Evolutionary conservation across 1,284 basidiomycete species (phyloP).

Genomic region (Malassezia cuniculi): DNA sequence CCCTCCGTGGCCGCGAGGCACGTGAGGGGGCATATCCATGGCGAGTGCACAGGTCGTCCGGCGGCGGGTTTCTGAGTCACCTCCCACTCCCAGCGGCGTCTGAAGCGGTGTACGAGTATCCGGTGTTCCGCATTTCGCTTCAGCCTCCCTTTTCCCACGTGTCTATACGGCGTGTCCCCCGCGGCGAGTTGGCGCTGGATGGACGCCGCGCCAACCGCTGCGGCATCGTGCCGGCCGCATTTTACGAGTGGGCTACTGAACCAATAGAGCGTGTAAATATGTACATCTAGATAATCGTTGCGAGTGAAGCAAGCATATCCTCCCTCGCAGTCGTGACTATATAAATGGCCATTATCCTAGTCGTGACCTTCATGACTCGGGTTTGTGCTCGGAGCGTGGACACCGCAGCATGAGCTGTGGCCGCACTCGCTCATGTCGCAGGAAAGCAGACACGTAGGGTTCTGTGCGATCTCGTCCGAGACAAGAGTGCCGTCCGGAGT

Average conservation of each 20-base stretch:
- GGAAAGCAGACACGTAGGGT: slow-evolving; percentile 32
- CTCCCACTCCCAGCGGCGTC: slow-evolving; percentile 1
- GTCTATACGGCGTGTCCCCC: slow-evolving; percentile 7
- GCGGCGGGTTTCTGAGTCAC: slow-evolving; percentile 3
- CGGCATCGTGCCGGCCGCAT: slow-evolving; percentile 10
- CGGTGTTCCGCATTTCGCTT: slow-evolving; percentile 29
- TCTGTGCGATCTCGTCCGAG: slow-evolving; percentile 27
- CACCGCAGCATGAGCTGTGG: slow-evolving; percentile 27
- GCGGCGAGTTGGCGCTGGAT: slow-evolving; percentile 6
- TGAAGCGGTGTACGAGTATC: slow-evolving; percentile 10
- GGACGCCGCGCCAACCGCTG: slow-evolving; percentile 11
- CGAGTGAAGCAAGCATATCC: too few species aligned
- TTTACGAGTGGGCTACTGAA: slow-evolving; percentile 10
- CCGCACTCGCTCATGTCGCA: slow-evolving; percentile 36
- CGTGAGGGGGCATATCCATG: slow-evolving; percentile 5
- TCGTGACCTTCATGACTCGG: not conserved
- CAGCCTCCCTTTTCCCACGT: slow-evolving; percentile 22
- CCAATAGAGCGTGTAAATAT: slow-evolving; percentile 3
- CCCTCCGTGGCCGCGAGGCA: slow-evolving; percentile 1
- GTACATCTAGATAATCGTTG: not conserved
- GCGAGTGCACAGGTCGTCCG: slow-evolving; percentile 9
- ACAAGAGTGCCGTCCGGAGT: slow-evolving; percentile 33
- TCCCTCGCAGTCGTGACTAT: not conserved
- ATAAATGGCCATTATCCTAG: not conserved
- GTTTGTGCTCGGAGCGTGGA: not conserved